These are phyloP conservation scores for Solanum pimpinellifolium DNA, from an alignment of 257 asterid species.

Conservation along the genomic window DNA sequence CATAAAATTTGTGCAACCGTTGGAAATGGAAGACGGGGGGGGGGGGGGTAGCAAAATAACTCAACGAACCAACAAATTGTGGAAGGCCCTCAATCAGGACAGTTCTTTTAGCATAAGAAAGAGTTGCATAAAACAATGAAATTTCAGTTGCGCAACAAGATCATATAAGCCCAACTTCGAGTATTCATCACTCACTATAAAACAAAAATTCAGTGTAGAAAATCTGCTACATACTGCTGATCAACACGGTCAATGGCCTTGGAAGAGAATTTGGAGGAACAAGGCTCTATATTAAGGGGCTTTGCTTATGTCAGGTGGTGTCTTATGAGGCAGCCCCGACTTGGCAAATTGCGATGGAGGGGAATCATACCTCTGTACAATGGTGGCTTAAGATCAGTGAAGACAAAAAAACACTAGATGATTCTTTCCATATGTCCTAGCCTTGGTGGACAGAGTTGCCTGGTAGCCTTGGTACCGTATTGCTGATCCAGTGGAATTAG, in stretches of 20 bases:
- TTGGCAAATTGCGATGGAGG: neutral
- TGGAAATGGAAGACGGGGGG: neutral
- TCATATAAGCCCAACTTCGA: neutral
- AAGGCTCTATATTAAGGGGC: neutral
- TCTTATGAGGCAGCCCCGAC: neutral
- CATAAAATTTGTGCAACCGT: neutral
- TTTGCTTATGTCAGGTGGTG: neutral
- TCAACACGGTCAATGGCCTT: neutral
- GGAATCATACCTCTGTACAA: neutral
- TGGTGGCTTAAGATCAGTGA: neutral
- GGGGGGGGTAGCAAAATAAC: too few relatives aligned
- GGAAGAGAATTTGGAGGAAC: neutral
- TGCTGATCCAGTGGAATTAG: neutral
- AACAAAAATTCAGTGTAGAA: neutral
- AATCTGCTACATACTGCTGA: neutral
- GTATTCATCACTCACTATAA: neutral
- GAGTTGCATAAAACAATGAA: neutral
- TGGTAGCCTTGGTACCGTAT: too few relatives aligned
- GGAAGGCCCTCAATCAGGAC: neutral
- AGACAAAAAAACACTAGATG: too few relatives aligned
- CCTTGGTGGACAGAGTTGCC: too few relatives aligned
- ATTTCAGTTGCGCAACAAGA: neutral
- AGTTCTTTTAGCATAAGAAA: neutral
- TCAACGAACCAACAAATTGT: neutral
- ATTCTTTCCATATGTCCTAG: too few relatives aligned